These are phyloP conservation scores for Casuarina equisetifolia DNA, from an alignment of 306 rosid genomes.

Conservation along the genomic window DNA sequence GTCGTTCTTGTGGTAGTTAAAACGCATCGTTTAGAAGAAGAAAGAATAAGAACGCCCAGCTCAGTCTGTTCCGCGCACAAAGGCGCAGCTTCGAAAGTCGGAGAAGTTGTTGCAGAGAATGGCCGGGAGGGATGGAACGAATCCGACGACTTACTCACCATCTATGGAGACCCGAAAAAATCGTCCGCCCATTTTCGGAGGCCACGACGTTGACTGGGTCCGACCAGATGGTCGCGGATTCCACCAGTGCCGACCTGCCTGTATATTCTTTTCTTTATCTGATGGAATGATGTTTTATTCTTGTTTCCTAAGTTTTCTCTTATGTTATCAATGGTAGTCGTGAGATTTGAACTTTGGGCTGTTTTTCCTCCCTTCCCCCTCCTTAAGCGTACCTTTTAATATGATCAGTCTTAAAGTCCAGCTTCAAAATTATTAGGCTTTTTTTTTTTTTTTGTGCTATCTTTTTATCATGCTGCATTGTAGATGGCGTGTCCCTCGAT, in stretches of 20 bases:
- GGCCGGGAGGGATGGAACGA: slow-evolving; percentile 63
- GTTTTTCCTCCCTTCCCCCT: neutral
- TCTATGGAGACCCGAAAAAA: slow-evolving; percentile 48
- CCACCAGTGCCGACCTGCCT: slow-evolving; percentile 91
- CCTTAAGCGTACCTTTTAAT: neutral
- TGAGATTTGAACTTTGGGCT: neutral
- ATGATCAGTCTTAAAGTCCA: neutral
- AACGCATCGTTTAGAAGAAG: slow-evolving; percentile 3
- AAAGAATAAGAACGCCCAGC: neutral
- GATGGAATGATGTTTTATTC: neutral
- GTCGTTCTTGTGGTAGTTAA: neutral
- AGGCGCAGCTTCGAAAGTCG: neutral
- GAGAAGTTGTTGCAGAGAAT: slow-evolving; percentile 32
- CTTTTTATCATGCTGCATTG: neutral
- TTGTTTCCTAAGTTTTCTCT: neutral
- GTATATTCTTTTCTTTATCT: slow-evolving; percentile 32
- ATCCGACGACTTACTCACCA: slow-evolving; percentile 73
- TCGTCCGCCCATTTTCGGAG: slow-evolving; percentile 38
- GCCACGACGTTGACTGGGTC: slow-evolving; percentile 58
- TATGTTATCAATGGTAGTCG: neutral
- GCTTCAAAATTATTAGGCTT: neutral
- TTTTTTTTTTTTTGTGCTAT: neutral
- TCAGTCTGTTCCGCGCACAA: neutral
- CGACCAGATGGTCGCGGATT: slow-evolving; percentile 86
- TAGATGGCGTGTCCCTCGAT: neutral